Evolutionary conservation across 1,139 yeast genomes (phyloP).

Genomic region (Debaryomycetaceae sp.): DNA sequence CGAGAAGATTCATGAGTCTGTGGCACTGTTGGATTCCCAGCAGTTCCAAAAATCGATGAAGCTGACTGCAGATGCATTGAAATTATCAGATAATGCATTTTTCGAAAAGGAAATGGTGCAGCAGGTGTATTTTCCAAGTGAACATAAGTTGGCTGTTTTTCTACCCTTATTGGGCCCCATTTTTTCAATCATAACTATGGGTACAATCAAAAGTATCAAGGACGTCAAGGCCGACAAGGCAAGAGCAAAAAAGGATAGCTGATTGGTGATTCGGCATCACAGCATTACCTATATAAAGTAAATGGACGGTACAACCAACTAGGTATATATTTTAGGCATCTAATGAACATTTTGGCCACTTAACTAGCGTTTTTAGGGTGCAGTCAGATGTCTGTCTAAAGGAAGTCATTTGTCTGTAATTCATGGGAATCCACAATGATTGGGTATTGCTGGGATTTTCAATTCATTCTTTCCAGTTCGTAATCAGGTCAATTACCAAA

Average conservation of each 20-base stretch:
- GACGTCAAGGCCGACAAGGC: slow-evolving; percentile 16
- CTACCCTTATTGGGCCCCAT: slow-evolving; percentile 87
- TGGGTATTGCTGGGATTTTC: no score
- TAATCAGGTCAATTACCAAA: no score
- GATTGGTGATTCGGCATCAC: no score
- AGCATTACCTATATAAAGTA: no score
- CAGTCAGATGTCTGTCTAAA: no score
- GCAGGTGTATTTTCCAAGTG: slow-evolving; percentile 91
- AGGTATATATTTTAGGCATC: no score
- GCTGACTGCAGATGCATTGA: slow-evolving; percentile 53
- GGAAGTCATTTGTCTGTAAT: no score
- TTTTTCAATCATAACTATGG: slow-evolving; percentile 62
- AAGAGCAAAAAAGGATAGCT: slow-evolving; percentile 8
- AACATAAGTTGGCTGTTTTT: slow-evolving; percentile 90
- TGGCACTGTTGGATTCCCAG: slow-evolving; percentile 19
- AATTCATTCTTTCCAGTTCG: no score
- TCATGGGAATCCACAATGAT: no score
- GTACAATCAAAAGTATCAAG: slow-evolving; percentile 37
- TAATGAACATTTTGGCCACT: no score
- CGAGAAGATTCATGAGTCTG: slow-evolving; percentile 27
- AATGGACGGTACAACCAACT: no score
- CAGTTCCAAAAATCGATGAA: slow-evolving; percentile 47
- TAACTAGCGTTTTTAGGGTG: no score
- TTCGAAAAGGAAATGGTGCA: slow-evolving; percentile 94
- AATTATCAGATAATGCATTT: slow-evolving; percentile 70